Conservation (phyloP, 768 basidiomycete species). For the Boletus edulis region DNA sequence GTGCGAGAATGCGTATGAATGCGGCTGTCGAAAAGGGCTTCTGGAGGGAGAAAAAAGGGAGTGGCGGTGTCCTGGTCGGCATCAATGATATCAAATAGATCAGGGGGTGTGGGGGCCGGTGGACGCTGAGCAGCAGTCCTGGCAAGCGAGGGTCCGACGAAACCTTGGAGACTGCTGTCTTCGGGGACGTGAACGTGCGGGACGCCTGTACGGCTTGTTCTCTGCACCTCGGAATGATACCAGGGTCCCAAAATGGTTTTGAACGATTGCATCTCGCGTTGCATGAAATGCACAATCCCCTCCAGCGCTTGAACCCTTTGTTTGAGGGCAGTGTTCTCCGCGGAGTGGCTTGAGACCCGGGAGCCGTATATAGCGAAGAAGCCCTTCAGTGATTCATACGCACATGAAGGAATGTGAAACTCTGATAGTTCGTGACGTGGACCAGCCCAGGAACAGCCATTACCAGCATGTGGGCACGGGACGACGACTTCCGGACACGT, state of each 20-base stretch:
- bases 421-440: constrained; percentile 34
- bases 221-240: constrained; percentile 42
- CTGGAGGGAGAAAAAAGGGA: constrained; percentile 25
- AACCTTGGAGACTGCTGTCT: constrained; percentile 7
- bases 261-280: constrained; percentile 54
- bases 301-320: constrained; percentile 60
- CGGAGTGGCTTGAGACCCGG: constrained; percentile 42
- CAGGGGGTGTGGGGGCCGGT: constrained; percentile 10
- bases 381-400: constrained; percentile 61
- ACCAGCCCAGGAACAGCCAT: constrained; percentile 59
- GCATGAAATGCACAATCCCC: constrained; percentile 46
- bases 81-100: constrained; percentile 19
- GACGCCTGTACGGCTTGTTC: constrained; percentile 13
- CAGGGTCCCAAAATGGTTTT: constrained; percentile 66
- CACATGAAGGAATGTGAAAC: constrained; percentile 43
- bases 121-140: constrained; percentile 13
- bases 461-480: constrained; percentile 43
- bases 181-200: constrained; percentile 11
- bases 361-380: constrained; percentile 48
- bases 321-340: constrained; percentile 66
- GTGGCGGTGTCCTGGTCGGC: constrained; percentile 25
- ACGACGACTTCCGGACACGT: constrained; percentile 40
- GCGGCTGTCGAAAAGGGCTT: constrained; percentile 26
- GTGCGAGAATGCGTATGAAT: constrained; percentile 12
- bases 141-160: constrained; percentile 18